Conservation (phyloP, 257 asterid species). For the Solanum pennellii region DNA sequence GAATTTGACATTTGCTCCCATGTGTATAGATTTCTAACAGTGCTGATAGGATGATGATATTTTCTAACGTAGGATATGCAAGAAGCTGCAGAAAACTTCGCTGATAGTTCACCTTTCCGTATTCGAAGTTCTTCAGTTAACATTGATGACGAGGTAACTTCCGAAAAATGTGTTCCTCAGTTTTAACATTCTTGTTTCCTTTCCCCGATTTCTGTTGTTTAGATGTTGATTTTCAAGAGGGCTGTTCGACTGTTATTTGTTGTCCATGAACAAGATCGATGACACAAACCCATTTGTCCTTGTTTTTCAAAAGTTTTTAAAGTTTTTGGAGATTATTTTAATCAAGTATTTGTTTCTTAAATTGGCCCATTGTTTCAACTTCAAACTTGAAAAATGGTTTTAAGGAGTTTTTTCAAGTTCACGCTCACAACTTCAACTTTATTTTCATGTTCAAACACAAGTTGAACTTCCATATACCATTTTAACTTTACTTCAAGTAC, state of each 20-base stretch:
- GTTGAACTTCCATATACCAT: background rate
- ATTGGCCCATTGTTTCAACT: background rate
- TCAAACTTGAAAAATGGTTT: background rate
- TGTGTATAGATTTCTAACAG: background rate
- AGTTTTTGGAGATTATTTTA: background rate
- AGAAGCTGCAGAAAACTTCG: conserved; percentile 22
- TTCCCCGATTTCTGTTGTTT: background rate
- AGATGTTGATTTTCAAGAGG: background rate
- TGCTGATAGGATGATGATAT: background rate
- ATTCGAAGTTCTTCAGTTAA: conserved; percentile 15
- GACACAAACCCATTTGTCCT: background rate
- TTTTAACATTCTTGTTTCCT: background rate
- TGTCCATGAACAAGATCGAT: background rate
- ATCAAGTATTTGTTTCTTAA: background rate
- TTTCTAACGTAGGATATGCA: conserved; percentile 17
- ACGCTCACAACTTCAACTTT: background rate
- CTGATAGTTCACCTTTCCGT: conserved; percentile 16
- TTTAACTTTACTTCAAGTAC: background rate
- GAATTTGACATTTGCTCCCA: background rate
- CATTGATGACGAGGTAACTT: conserved; percentile 25
- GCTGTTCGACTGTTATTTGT: background rate
- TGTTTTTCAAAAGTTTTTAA: background rate
- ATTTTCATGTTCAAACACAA: background rate
- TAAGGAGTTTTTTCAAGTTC: background rate
- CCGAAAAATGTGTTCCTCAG: background rate